These are phyloP conservation scores for Pulveroboletus sp. DNA, from an alignment of 768 basidiomycete species.

Conservation along the genomic window DNA sequence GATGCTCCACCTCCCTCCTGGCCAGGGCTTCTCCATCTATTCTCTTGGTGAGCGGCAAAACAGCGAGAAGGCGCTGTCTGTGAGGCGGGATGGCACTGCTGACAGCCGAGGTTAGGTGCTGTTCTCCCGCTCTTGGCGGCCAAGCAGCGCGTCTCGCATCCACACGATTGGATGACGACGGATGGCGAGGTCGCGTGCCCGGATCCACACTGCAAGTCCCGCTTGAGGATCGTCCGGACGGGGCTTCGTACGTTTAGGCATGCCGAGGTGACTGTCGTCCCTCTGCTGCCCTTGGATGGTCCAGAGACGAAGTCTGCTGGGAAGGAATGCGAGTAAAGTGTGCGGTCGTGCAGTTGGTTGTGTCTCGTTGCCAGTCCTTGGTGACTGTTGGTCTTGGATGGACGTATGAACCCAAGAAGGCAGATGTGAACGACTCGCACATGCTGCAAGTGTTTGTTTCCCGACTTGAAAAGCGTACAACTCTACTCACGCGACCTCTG, in stretches of 20 bases:
- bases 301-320: background rate
- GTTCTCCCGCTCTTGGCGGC: slow-evolving; percentile 65
- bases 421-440: too few relatives aligned
- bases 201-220: slow-evolving; percentile 59
- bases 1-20: slow-evolving; percentile 55
- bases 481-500: slow-evolving; percentile 8
- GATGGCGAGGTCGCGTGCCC: slow-evolving; percentile 64
- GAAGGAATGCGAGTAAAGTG: background rate
- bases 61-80: too few relatives aligned
- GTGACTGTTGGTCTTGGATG: too few relatives aligned
- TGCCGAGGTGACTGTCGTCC: slow-evolving; percentile 49
- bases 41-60: slow-evolving; percentile 42
- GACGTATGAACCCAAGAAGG: too few relatives aligned
- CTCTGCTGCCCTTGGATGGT: slow-evolving; percentile 10
- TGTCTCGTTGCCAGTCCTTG: background rate
- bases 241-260: slow-evolving; percentile 51
- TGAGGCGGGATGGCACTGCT: background rate
- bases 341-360: background rate
- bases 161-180: slow-evolving; percentile 65
- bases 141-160: slow-evolving; percentile 53
- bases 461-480: too few relatives aligned
- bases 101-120: slow-evolving; percentile 36
- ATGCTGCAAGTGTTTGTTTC: too few relatives aligned
- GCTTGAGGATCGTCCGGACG: slow-evolving; percentile 46
- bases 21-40: slow-evolving; percentile 66